Conservation (phyloP, 768 basidiomycete genomes). For the Trametes sanguinea region DNA sequence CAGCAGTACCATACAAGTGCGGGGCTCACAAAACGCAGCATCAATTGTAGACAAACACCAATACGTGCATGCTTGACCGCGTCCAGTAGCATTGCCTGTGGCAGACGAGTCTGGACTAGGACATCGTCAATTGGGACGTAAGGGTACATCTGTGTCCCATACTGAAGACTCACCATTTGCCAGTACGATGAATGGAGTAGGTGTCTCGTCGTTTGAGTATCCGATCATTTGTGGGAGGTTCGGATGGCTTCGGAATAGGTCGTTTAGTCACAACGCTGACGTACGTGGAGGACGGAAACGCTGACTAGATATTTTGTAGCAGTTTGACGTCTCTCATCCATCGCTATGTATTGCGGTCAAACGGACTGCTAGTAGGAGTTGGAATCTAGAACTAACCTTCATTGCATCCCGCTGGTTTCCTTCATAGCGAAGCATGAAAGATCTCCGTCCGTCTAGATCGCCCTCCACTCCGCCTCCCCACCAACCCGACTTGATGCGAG, state of each 20-base stretch:
- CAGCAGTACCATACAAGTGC: not conserved
- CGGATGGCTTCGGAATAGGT: slow-evolving; percentile 39
- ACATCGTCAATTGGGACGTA: no score
- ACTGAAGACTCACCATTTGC: slow-evolving; percentile 41
- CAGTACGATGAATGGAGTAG: slow-evolving; percentile 53
- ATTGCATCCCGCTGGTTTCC: slow-evolving; percentile 35
- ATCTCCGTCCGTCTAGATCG: slow-evolving; percentile 41
- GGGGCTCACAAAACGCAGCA: slow-evolving; percentile 37
- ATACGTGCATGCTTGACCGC: slow-evolving; percentile 40
- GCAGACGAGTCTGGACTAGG: slow-evolving; percentile 45
- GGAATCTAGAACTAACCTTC: slow-evolving; percentile 31
- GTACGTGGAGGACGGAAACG: not conserved
- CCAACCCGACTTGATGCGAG: slow-evolving; percentile 46
- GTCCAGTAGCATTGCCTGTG: slow-evolving; percentile 42
- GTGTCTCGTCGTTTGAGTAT: slow-evolving; percentile 45
- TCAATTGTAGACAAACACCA: slow-evolving; percentile 38
- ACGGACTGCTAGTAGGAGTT: not conserved
- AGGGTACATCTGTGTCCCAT: no score
- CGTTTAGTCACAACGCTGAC: not conserved
- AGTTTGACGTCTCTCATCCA: slow-evolving; percentile 54
- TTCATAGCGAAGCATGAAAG: slow-evolving; percentile 49
- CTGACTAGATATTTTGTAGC: slow-evolving; percentile 50
- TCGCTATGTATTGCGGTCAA: slow-evolving; percentile 31
- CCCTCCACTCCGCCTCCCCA: slow-evolving; percentile 48
- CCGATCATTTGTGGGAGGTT: slow-evolving; percentile 57